phyloP scores from a whole-genome alignment of 495 filamentous ascomycete species.

The Aspergillus nidulans region DNA sequence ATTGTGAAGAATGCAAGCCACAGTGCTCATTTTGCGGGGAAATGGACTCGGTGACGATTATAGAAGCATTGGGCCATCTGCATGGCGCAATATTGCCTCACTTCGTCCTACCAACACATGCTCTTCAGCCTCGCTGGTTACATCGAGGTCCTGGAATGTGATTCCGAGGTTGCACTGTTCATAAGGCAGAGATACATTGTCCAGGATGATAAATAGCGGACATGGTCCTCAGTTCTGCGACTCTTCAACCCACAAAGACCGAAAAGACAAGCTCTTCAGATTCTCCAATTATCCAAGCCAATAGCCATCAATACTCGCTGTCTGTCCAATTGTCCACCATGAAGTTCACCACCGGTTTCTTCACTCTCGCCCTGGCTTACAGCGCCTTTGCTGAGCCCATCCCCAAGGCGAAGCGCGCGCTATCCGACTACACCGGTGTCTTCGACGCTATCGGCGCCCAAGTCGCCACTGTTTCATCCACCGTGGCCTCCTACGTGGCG shows the following conservation, averaged over 20 bases:
- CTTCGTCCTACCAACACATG: constrained; percentile 1
- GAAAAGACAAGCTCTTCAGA: neutral
- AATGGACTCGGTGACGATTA: neutral
- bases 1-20: constrained; percentile 5
- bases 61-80: neutral
- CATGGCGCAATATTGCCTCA: neutral
- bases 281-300: neutral
- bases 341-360: constrained; percentile 3
- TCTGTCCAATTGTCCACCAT: neutral
- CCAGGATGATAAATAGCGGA: neutral
- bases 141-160: too few species aligned
- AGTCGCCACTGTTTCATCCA: constrained; percentile 28
- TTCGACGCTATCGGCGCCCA: constrained; percentile 26
- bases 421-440: constrained; percentile 26
- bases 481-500: constrained; percentile 30
- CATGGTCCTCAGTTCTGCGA: neutral
- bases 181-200: neutral
- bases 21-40: constrained; percentile 3
- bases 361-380: neutral
- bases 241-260: neutral
- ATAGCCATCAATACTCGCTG: neutral
- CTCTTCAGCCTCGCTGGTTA: neutral
- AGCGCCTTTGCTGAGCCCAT: constrained; percentile 11
- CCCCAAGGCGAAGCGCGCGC: constrained; percentile 23
- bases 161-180: neutral